phyloP scores from a whole-genome alignment of 257 asterid genomes.

The Fraxinus americana region DNA sequence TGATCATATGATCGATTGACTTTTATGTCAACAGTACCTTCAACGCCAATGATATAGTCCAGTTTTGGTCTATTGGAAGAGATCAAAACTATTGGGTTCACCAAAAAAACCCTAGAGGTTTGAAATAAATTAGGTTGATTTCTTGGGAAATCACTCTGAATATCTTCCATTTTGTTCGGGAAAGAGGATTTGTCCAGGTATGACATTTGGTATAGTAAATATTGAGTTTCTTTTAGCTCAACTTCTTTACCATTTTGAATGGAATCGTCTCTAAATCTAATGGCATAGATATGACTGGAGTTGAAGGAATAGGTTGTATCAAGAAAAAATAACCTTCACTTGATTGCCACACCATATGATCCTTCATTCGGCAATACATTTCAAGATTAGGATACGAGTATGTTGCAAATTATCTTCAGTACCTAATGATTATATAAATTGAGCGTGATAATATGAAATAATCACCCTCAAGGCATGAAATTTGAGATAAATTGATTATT shows the following conservation, averaged over 20 bases:
- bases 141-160: conserved; percentile 35
- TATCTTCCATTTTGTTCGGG: conserved; percentile 43
- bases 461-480: background rate
- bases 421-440: too few species aligned
- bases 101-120: conserved; percentile 39
- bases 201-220: conserved; percentile 32
- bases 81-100: conserved; percentile 20
- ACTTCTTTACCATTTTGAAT: conserved; percentile 20
- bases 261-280: background rate
- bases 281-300: background rate
- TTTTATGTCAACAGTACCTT: too few species aligned
- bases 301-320: background rate
- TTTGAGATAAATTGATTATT: too few species aligned
- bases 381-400: too few species aligned
- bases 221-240: conserved; percentile 34
- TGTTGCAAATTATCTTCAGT: too few species aligned
- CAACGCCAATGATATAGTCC: too few species aligned
- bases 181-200: conserved; percentile 45
- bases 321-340: conserved; percentile 23
- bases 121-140: conserved; percentile 27
- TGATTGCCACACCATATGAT: conserved; percentile 30
- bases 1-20: too few species aligned
- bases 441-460: background rate
- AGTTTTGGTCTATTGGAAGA: too few species aligned
- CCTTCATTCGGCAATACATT: background rate